These are phyloP conservation scores for Rosa chinensis DNA, from an alignment of 306 rosid species.

Conservation along the genomic window DNA sequence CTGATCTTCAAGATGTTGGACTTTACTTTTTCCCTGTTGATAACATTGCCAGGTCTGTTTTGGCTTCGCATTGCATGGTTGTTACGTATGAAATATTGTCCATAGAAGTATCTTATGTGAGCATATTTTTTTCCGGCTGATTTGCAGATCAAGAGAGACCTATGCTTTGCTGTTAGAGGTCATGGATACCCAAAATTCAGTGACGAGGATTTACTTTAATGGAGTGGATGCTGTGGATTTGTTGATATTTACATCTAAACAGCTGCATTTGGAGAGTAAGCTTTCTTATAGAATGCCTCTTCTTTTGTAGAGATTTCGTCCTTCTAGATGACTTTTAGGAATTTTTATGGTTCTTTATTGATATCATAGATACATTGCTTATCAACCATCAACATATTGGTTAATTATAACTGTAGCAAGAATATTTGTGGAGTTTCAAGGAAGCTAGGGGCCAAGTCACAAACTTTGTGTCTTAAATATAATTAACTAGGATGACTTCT, in stretches of 20 bases:
- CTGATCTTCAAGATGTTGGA: slow-evolving; percentile 60
- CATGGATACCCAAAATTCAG: slow-evolving; percentile 48
- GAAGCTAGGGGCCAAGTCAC: neutral
- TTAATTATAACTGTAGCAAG: neutral
- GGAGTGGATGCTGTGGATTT: too few relatives aligned
- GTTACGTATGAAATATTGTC: neutral
- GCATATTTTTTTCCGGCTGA: neutral
- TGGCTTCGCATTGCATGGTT: slow-evolving; percentile 15
- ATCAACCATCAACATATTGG: neutral
- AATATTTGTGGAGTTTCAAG: neutral
- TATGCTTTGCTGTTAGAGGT: slow-evolving; percentile 37
- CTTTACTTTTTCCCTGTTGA: slow-evolving; percentile 62
- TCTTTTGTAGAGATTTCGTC: neutral
- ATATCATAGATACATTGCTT: neutral
- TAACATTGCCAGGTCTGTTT: slow-evolving; percentile 46
- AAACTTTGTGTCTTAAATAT: neutral
- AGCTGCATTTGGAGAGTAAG: slow-evolving; percentile 52
- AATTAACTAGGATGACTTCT: neutral
- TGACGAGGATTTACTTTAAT: neutral
- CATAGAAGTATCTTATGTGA: neutral
- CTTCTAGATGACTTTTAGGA: neutral
- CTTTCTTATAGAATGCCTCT: slow-evolving; percentile 7
- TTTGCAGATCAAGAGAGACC: slow-evolving; percentile 43
- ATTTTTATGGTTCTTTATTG: neutral
- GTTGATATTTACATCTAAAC: slow-evolving; percentile 50